Evolutionary conservation across 73 alveolate species (phyloP).

Genomic region (Paramecium bursaria): DNA sequence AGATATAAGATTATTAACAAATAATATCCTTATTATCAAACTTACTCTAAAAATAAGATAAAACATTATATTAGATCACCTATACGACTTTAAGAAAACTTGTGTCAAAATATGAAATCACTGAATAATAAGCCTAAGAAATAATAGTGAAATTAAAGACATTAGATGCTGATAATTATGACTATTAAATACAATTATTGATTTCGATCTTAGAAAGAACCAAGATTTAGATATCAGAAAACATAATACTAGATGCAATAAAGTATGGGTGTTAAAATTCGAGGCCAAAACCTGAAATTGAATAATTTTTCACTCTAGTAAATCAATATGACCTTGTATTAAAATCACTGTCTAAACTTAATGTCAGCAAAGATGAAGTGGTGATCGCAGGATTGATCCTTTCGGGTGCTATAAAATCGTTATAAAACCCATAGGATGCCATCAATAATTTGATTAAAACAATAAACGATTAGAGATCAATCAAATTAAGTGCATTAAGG

Average conservation of each 20-base stretch:
- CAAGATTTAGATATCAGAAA: not conserved
- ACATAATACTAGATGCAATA: not conserved
- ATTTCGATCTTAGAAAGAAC: not conserved
- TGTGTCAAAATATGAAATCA: not conserved
- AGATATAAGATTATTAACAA: not conserved
- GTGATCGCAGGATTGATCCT: too few relatives aligned
- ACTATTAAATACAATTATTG: not conserved
- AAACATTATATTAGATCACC: not conserved
- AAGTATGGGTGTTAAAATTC: not conserved
- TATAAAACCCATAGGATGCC: too few relatives aligned
- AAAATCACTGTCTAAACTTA: not conserved
- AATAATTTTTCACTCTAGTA: too few relatives aligned
- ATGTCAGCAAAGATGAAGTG: too few relatives aligned
- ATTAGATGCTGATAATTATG: constrained; percentile 18
- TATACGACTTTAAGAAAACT: not conserved
- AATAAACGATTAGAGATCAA: too few relatives aligned
- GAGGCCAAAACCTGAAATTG: not conserved
- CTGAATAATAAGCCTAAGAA: not conserved
- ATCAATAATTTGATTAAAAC: too few relatives aligned
- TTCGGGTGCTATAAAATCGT: too few relatives aligned
- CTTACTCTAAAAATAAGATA: constrained; percentile 8
- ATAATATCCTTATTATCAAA: not conserved
- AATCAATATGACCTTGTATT: not conserved
- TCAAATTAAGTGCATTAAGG: too few relatives aligned
- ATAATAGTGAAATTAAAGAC: not conserved